Evolutionary conservation across 1,284 basidiomycete species (phyloP), one percentile per base, ranked within the genome.

Genomic region (Malassezia obtusa): DNA sequence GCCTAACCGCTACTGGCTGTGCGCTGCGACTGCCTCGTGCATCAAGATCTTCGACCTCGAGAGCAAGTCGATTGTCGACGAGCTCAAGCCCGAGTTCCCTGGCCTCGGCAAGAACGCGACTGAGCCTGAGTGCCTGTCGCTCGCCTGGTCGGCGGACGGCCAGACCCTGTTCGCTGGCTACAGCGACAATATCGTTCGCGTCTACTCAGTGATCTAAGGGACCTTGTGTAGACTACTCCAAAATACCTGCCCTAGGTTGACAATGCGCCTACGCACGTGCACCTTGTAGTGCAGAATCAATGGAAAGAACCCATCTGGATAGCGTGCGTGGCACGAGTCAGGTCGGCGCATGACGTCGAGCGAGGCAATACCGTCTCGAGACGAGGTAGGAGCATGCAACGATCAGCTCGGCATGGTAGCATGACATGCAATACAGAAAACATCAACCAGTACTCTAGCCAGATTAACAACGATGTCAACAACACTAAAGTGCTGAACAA

Each of bases 111-210:
- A 84, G 67, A 84, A 84, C 67, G 82, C 85, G 49, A 82, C 84
- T 71, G 86, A 88, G 71, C 91, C 94, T 43, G 89, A 96, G 79
- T 92, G 89, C 77, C 86, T 91, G 52, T 96, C 91, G 52, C 88
- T 99, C 70, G 88, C 94, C 64, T 99, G 94, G 94, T 95, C 90
- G 58, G 84, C 92, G 58, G 92, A 96, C 77, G 92, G 92, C 61
- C 88, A 92, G 79, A 94, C 89, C 52, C 82, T 98, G 63, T 96
- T 94, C 76, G 68, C 68, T 55, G 91, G 91, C 46, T 77, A 76
- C 73, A 66, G 73, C 45, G 75, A 77, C 72, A 64, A 73, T 64
- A 60, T 68, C 32, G 68, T 75, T 47, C 69, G 75, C 44, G 74
- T 76, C 50, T 76, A 70, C 70, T 68, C 73, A 59, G 75, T 76